A percentile compares a stretch with the other conserved stretches of the same genome.
Conservation (phyloP, 371 early-diverging fungal genomes). For the Massospora cicadina region DNA sequence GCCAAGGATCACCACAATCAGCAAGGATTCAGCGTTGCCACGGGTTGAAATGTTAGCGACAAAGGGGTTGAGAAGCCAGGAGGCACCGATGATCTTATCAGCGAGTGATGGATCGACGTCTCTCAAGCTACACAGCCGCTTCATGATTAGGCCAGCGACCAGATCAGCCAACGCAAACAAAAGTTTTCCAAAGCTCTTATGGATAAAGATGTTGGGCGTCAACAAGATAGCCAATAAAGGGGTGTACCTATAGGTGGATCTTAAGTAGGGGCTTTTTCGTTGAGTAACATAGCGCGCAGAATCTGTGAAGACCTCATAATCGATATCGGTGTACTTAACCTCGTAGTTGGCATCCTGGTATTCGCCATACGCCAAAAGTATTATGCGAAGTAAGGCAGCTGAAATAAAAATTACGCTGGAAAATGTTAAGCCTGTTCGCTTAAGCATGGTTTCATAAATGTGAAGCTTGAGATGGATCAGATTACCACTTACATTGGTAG, state of each 20-base stretch:
- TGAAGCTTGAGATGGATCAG: too few species aligned
- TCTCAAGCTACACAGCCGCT: slow-evolving; percentile 28
- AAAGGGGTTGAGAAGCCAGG: slow-evolving; percentile 88
- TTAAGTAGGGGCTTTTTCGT: slow-evolving; percentile 64
- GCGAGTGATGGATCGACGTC: slow-evolving; percentile 30
- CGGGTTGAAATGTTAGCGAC: slow-evolving; percentile 90
- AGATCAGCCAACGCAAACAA: slow-evolving; percentile 70
- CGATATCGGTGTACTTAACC: slow-evolving; percentile 75
- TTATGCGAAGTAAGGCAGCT: background rate
- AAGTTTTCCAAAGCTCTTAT: slow-evolving; percentile 69
- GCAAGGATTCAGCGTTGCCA: slow-evolving; percentile 80
- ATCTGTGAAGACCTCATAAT: slow-evolving; percentile 91
- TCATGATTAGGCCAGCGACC: slow-evolving; percentile 46
- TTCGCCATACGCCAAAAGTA: background rate
- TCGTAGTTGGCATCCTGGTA: background rate
- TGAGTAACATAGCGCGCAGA: slow-evolving; percentile 60
- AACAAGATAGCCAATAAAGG: slow-evolving; percentile 76
- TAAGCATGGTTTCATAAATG: background rate
- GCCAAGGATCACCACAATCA: slow-evolving; percentile 57
- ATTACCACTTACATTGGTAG: too few species aligned
- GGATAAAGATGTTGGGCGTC: slow-evolving; percentile 54
- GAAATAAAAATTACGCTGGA: background rate
- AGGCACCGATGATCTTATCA: slow-evolving; percentile 21
- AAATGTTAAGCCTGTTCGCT: background rate
- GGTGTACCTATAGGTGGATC: slow-evolving; percentile 92